phyloP scores from a whole-genome alignment of 129 eudicot species.

The Flaveria robusta region DNA sequence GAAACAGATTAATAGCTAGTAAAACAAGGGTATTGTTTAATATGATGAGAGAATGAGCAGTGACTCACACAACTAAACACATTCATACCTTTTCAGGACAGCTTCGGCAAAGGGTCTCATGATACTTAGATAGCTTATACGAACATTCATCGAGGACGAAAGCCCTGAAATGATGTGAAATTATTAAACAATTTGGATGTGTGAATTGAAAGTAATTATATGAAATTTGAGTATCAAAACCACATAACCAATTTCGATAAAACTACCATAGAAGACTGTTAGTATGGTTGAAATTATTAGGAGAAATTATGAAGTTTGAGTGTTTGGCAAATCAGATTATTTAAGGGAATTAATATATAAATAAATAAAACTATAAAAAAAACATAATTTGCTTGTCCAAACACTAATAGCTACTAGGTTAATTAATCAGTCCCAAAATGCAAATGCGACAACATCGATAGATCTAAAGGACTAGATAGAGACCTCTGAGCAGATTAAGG shows the following conservation, averaged over 20 bases:
- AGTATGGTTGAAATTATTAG: neutral
- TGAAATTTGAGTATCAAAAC: neutral
- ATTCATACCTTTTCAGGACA: conserved; percentile 69
- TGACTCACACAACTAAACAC: neutral
- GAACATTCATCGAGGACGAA: conserved; percentile 85
- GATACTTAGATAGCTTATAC: conserved; percentile 71
- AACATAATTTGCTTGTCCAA: neutral
- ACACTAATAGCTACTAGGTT: neutral
- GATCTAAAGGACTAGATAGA: conserved; percentile 7
- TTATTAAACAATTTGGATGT: neutral
- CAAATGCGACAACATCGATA: neutral
- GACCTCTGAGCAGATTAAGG: conserved; percentile 95
- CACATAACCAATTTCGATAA: neutral
- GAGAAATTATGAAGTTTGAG: neutral
- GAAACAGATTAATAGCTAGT: conserved; percentile 29
- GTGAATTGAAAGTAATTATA: neutral
- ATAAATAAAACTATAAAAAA: neutral
- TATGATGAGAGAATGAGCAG: neutral
- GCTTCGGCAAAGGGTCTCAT: conserved; percentile 99
- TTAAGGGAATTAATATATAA: neutral
- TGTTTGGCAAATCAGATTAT: conserved; percentile 8
- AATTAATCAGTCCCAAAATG: neutral
- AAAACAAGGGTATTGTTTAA: conserved; percentile 14
- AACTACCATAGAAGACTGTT: neutral
- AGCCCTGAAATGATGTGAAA: conserved; percentile 64